Evolutionary conservation across 2,329 filamentous ascomycete species (phyloP), one percentile per base, ranked within the genome.

Genomic region (Penicillium sp.): DNA sequence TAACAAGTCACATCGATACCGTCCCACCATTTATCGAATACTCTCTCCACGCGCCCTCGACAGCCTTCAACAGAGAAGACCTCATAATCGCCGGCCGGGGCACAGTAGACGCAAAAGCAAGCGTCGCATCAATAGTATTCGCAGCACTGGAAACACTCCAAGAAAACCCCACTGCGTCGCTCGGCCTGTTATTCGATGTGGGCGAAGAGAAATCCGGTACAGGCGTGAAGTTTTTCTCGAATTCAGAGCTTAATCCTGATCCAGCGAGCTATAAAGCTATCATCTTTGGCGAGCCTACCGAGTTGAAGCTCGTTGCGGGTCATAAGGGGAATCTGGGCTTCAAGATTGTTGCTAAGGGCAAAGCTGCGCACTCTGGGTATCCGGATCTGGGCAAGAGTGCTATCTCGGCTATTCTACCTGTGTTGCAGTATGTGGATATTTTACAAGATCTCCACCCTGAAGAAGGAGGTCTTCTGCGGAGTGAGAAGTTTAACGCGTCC

Each of bases 331-430:
- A 85, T 47, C 71, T 91, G 2, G 81, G 82, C 35, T 87, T 91
- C 66, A 76, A 79, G 1, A 65, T 97, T 55, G 77, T 77, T 12
- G 89, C 89, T 0, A 81, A 80, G 22, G 93, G 93, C 29, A 87
- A 86, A 58, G 89, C 87, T 0, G 90, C 89, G 2, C 93, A 97
- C 75, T 92, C 88, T 12, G 93, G 92, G 3, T 97, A 97, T 70
- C 93, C 93, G 0, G 92, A 89, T 85, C 80, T 96, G 7, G 92
- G 92, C 4, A 85, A 87, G 66, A 92, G 86, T 63, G 93, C 93
- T 14, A 94, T 91, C 67, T 89, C 90, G 60, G 80, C 92, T 51
- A 78, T 97, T 54, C 79, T 94, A 31, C 83, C 86, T 25, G 89
- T 87, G 0, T 75, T 96, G 44, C 79, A 82, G 46, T 79, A 78